Percentiles rank a stretch among this genome's conserved stretches.
phyloP scores from a whole-genome alignment of 2,329 filamentous ascomycete species.

The Claviceps sp. region DNA sequence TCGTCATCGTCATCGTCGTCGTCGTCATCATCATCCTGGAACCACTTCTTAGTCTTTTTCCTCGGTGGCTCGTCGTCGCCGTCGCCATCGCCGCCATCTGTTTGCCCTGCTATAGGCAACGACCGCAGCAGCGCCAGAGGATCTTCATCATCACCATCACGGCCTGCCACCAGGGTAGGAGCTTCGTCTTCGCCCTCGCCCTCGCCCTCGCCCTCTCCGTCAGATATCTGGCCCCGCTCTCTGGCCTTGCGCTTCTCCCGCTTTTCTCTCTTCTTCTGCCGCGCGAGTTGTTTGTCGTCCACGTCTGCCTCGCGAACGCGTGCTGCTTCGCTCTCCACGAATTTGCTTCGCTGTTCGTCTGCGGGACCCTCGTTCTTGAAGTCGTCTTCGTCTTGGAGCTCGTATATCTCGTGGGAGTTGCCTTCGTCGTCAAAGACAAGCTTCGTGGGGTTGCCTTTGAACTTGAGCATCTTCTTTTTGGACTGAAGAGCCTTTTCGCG shows the following conservation, averaged over 20 bases:
- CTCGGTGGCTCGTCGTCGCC: conserved; percentile 48
- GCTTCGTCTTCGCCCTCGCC: conserved; percentile 9
- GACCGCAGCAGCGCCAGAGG: conserved; percentile 45
- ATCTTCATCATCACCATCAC: conserved; percentile 28
- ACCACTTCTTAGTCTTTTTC: conserved; percentile 64
- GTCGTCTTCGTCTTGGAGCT: conserved; percentile 71
- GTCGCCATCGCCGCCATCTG: conserved; percentile 8
- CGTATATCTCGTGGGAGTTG: conserved; percentile 70
- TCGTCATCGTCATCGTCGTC: conserved; percentile 21
- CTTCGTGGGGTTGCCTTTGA: conserved; percentile 75
- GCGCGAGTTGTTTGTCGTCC: conserved; percentile 68
- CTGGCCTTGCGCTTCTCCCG: conserved; percentile 57
- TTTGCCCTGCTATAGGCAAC: conserved; percentile 31
- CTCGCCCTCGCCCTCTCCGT: conserved; percentile 6
- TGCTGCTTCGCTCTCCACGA: conserved; percentile 62
- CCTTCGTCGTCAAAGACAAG: conserved; percentile 89
- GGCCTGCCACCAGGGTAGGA: conserved; percentile 25
- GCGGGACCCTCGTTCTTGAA: conserved; percentile 66
- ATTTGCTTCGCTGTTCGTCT: conserved; percentile 61
- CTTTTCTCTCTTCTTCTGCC: conserved; percentile 67
- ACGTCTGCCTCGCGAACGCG: conserved; percentile 64
- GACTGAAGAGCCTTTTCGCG: conserved; percentile 89
- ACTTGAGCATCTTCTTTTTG: conserved; percentile 87
- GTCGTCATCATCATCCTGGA: conserved; percentile 57
- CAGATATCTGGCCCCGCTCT: conserved; percentile 29